Percentiles rank a stretch among this genome's conserved stretches.
Conservation (phyloP, 2,329 filamentous ascomycete genomes). For the Arthrobotrys pseudoclavata region DNA sequence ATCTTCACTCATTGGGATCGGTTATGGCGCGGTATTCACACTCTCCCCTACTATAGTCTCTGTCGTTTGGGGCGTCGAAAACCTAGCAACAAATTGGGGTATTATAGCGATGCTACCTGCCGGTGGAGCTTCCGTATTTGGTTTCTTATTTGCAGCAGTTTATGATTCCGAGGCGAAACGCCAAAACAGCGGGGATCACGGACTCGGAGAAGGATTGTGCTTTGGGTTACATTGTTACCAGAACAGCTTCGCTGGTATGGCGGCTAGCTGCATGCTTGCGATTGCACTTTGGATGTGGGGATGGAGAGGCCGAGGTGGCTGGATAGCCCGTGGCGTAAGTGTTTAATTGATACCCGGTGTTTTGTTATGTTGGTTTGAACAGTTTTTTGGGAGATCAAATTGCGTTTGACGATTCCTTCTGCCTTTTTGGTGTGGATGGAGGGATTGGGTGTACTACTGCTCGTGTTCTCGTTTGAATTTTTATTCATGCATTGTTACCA, state of each 20-base stretch:
- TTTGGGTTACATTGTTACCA: conserved; percentile 87
- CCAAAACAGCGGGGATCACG: conserved; percentile 63
- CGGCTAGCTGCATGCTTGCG: conserved; percentile 70
- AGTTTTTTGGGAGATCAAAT: conserved; percentile 16
- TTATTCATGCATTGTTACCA: background rate
- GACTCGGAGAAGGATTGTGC: conserved; percentile 73
- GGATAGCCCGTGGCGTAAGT: conserved; percentile 61
- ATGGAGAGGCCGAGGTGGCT: conserved; percentile 64
- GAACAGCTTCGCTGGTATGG: conserved; percentile 86
- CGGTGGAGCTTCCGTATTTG: conserved; percentile 88
- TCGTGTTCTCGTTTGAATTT: background rate
- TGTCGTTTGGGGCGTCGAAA: conserved; percentile 99
- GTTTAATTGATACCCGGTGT: conserved; percentile 58
- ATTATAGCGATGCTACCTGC: conserved; percentile 94
- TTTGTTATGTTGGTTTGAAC: background rate
- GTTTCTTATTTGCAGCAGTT: conserved; percentile 84
- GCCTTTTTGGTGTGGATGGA: background rate
- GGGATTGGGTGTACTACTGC: background rate
- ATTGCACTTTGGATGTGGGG: conserved; percentile 65
- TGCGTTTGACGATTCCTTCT: background rate
- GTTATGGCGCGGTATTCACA: conserved; percentile 92
- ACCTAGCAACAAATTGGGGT: conserved; percentile 98
- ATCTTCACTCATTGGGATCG: conserved; percentile 85
- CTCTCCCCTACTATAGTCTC: conserved; percentile 91
- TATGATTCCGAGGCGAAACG: conserved; percentile 77